A percentile compares a stretch with the other conserved stretches of the same genome.
phyloP scores from a whole-genome alignment of 768 basidiomycete species.

The Boletus subcaerulescens region DNA sequence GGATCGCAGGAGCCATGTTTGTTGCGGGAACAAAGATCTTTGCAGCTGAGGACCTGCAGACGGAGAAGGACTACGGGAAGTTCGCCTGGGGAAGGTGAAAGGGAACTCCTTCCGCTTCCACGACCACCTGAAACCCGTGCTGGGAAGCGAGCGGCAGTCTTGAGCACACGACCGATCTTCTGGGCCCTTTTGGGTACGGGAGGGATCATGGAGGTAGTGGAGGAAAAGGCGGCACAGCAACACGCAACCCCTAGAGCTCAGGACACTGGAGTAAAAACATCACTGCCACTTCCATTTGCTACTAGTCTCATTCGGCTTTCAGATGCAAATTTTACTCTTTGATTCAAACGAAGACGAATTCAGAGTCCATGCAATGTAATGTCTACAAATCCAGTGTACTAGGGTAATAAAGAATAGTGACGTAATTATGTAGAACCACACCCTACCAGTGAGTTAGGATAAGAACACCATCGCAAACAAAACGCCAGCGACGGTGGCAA shows the following conservation, averaged over 20 bases:
- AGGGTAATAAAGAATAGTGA: neutral
- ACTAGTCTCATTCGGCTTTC: no score
- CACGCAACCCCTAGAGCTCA: conserved; percentile 12
- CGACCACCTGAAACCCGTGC: conserved; percentile 42
- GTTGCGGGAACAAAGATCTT: conserved; percentile 59
- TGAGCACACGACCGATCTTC: conserved; percentile 60
- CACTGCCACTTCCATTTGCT: neutral
- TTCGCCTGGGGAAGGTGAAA: conserved; percentile 57
- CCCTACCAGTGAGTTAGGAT: conserved; percentile 18
- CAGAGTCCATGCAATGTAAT: neutral
- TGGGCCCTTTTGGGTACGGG: conserved; percentile 40
- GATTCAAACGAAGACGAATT: neutral
- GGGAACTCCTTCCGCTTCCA: conserved; percentile 34
- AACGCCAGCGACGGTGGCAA: conserved; percentile 32
- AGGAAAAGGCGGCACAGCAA: conserved; percentile 11
- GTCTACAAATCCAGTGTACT: neutral
- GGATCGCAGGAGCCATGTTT: conserved; percentile 73
- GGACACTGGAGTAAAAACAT: no score
- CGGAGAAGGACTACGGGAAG: conserved; percentile 62
- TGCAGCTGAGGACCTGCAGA: conserved; percentile 66
- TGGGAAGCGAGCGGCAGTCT: conserved; percentile 55
- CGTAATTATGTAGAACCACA: neutral
- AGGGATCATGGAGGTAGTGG: conserved; percentile 23
- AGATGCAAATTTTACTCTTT: no score
- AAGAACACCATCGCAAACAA: conserved; percentile 35